A percentile compares a stretch with the other conserved stretches of the same genome.
These are phyloP conservation scores for Seminavis robusta DNA, from an alignment of 108 stramenopile genomes.

Conservation along the genomic window DNA sequence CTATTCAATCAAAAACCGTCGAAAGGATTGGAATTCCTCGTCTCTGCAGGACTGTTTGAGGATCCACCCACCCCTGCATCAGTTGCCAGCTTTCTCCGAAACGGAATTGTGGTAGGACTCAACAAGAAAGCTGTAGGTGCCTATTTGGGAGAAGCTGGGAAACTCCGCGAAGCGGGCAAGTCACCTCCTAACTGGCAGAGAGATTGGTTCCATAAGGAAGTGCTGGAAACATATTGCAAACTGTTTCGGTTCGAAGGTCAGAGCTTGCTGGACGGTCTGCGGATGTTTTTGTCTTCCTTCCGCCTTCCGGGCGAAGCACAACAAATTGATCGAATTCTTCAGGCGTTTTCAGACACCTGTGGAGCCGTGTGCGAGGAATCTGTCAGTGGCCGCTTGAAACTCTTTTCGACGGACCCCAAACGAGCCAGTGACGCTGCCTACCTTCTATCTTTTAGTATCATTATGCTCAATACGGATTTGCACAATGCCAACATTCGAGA, in stretches of 20 bases:
- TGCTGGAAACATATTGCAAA: slow-evolving; percentile 63
- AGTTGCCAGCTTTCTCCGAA: slow-evolving; percentile 87
- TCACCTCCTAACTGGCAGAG: slow-evolving; percentile 64
- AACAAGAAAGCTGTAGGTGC: slow-evolving; percentile 85
- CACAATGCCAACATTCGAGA: slow-evolving; percentile 95
- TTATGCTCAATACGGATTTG: slow-evolving; percentile 98
- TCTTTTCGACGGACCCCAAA: slow-evolving; percentile 82
- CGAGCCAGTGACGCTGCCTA: slow-evolving; percentile 89
- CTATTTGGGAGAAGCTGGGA: slow-evolving; percentile 89
- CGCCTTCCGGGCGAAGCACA: slow-evolving; percentile 94
- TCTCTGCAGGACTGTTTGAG: slow-evolving; percentile 55
- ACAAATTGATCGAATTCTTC: slow-evolving; percentile 86
- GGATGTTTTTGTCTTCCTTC: slow-evolving; percentile 94
- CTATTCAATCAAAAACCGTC: slow-evolving; percentile 77
- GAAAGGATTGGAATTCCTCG: slow-evolving; percentile 72
- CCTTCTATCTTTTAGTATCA: slow-evolving; percentile 92
- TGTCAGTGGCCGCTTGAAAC: slow-evolving; percentile 37
- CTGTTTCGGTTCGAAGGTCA: slow-evolving; percentile 88
- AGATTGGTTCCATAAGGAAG: slow-evolving; percentile 88
- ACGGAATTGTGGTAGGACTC: slow-evolving; percentile 83
- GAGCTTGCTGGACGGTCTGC: slow-evolving; percentile 76
- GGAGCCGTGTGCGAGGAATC: slow-evolving; percentile 78
- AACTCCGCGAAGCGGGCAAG: slow-evolving; percentile 49
- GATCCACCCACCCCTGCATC: slow-evolving; percentile 70
- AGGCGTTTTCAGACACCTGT: slow-evolving; percentile 87